Base-by-base conservation (phyloP, 1,139 yeast species). In the Saccharomyces pastorianus region DNA sequence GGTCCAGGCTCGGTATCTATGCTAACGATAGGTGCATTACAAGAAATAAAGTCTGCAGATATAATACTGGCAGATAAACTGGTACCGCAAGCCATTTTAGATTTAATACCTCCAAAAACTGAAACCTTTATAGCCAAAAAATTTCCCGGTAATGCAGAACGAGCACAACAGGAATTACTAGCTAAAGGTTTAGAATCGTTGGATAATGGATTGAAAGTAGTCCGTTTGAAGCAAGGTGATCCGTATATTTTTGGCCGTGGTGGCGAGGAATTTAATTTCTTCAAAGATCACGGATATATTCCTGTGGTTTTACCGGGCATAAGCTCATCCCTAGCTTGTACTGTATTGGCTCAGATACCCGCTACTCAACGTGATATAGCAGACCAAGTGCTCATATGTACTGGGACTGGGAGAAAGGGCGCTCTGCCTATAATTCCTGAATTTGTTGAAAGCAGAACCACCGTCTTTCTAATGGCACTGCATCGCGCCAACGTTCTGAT, bases 191-290 rank as follows among this genome's bases (percentile, higher is more conserved):
- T 91, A 25, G 78, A 77, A 44, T 85, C 84, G 0, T 69, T 89
- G 41, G 58, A 74, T 44, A 72, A 77, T 53, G 96, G 96, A 14
- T 78, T 82, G 61, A 82, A 81, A 57, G 97, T 93, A 1, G 95
- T 93, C 3, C 77, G 99, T 55, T 77, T 93, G 59, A 93, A 93
- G 68, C 99, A 93, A 72, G 99, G 99, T 47, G 99, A 93, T 68
- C 98, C 99, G 5, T 93, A 89, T 71, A 88, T 93, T 34, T 93
- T 89, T 68, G 99, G 99, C 4, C 82, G 99, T 60, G 99, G 99
- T 44, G 97, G 96, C 38, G 98, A 93, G 71, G 99, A 93, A 67
- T 88, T 71, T 65, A 66, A 80, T 17, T 90, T 76, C 68, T 93
- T 91, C 70, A 67, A 76, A 32, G 64, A 73, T 14, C 80, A 84